These are phyloP conservation scores for Schwanniomyces occidentalis DNA, from an alignment of 805 yeast genomes.

Conservation along the genomic window DNA sequence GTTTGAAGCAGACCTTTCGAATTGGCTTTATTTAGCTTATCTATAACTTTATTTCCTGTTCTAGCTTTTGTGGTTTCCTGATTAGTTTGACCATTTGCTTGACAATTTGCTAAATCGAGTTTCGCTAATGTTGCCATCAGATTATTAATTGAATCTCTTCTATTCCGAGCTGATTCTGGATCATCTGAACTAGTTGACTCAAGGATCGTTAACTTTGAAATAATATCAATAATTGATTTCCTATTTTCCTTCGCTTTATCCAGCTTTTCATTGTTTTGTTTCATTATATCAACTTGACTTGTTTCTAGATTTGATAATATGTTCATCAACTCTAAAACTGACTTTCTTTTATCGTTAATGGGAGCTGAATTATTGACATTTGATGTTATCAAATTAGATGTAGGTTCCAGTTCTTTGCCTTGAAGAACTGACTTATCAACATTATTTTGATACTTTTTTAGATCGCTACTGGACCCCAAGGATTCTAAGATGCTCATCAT, in stretches of 20 bases:
- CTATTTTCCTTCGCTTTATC: constrained; percentile 19
- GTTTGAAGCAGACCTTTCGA: constrained; percentile 5
- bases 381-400: too few species aligned
- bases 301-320: constrained; percentile 21
- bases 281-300: constrained; percentile 1
- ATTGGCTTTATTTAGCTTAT: not conserved
- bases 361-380: not conserved
- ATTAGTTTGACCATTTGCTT: not conserved
- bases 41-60: too few species aligned
- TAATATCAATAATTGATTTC: constrained; percentile 32
- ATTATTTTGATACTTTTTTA: too few species aligned
- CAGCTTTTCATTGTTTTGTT: constrained; percentile 10
- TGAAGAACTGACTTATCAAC: too few species aligned
- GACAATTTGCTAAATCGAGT: constrained; percentile 2
- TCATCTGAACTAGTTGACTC: constrained; percentile 12
- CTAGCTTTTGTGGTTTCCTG: not conserved
- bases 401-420: too few species aligned
- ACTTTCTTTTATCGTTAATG: constrained; percentile 12
- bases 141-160: constrained; percentile 20
- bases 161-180: constrained; percentile 1
- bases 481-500: too few species aligned
- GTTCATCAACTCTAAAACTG: constrained; percentile 31
- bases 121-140: constrained; percentile 23
- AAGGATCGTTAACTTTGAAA: constrained; percentile 24
- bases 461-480: too few species aligned